Evolutionary conservation across 805 yeast genomes (phyloP), one percentile per base, ranked within the genome.

Genomic region (Metahyphopichia silvanorum): DNA sequence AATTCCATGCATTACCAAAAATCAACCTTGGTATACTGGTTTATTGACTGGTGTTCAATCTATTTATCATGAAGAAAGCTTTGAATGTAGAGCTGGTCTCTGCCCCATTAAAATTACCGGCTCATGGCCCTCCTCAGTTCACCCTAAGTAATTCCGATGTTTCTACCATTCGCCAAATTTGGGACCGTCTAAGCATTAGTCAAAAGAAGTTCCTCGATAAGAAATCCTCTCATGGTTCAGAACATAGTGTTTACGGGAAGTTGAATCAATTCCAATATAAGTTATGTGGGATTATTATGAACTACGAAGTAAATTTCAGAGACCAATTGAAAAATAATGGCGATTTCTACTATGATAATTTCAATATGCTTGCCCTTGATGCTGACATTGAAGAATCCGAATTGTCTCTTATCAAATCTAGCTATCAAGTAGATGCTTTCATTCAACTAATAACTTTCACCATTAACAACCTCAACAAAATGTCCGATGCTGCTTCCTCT

Each of bases 371-470:
- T n/a, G 4, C 22, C 8, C 8, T 12, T 2, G 30, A 27, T 12
- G 10, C 16, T 3, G 30, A 27, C 6, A 27, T 27, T 18, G 30
- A 18, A n/a, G 8, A 7, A 8, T 32, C 21, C 12, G 24, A 33
- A 5, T 35, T 43, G 16, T 38, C 34, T 6, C 15, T 31, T 20
- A 33, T 39, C 5, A 39, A 33, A n/a, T 14, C 35, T 3, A 35
- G 32, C 28, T 49, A 41, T 32, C 54, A 50, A 33, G 30, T 48
- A 6, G 25, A 25, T 20, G 30, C 36, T 7, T 29, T 50, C 33
- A 39, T 51, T 8, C 47, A 50, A 15, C 31, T 49, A 13, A 30
- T 51, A 8, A 33, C 47, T 7, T 48, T 15, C 19, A 37, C 32
- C 36, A 39, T 21, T 27, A 46, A n/a, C 43, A 47, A 12, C 26